Percentiles rank a stretch among this genome's conserved stretches.
Conservation (phyloP, 257 asterid genomes). For the Nicotiana obtusifolia region DNA sequence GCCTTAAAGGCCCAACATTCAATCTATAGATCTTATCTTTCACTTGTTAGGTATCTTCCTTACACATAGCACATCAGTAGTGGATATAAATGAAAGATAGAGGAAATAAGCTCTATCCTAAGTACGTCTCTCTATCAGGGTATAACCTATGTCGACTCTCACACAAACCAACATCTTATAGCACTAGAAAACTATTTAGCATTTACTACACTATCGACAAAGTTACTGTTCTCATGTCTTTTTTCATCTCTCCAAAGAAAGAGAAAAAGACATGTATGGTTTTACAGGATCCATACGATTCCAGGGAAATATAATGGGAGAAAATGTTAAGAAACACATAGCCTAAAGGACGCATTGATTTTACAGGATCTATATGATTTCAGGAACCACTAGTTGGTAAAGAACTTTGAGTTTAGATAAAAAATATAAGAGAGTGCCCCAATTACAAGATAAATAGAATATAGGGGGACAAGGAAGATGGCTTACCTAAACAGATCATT, state of each 20-base stretch:
- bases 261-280: not conserved
- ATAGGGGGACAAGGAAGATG: not conserved
- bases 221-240: not conserved
- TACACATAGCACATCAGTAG: not conserved
- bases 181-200: not conserved
- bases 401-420: not conserved
- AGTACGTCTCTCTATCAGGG: not conserved
- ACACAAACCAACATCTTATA: not conserved
- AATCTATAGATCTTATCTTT: not conserved
- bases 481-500: slow-evolving; percentile 59
- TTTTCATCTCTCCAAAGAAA: not conserved
- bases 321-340: not conserved
- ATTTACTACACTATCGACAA: not conserved
- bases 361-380: not conserved
- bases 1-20: not conserved
- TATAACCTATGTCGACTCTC: not conserved
- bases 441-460: not conserved
- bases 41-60: not conserved
- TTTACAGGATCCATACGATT: too few relatives aligned
- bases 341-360: not conserved
- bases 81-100: not conserved
- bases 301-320: not conserved
- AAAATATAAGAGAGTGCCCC: not conserved
- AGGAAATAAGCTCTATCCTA: not conserved
- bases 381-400: not conserved